Conservation (phyloP, 305 asterid species). For the Lippia alba region DNA sequence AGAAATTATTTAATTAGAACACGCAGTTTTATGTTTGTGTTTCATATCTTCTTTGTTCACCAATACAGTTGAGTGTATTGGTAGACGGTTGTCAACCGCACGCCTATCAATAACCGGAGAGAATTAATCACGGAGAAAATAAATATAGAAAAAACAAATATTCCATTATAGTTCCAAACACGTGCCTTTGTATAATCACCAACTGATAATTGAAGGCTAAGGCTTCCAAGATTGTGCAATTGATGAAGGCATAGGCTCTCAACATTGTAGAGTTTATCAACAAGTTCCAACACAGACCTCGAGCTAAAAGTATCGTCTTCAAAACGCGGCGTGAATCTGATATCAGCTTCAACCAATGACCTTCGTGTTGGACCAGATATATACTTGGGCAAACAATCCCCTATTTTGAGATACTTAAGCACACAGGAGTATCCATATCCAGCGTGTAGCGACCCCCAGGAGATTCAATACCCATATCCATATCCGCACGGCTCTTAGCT, state of each 20-base stretch:
- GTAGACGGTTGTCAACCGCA: no score
- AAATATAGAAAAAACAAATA: background rate
- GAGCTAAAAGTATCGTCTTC: background rate
- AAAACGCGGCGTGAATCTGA: background rate
- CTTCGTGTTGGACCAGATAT: background rate
- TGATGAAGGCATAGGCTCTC: no score
- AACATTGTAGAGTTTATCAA: background rate
- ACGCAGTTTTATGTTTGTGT: no score
- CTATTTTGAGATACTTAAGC: constrained; percentile 6
- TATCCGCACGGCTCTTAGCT: background rate
- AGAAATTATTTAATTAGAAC: background rate
- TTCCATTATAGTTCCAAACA: background rate
- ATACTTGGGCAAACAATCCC: background rate
- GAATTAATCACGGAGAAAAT: no score
- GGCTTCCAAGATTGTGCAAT: no score
- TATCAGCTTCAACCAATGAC: constrained; percentile 21
- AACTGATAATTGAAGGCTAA: no score
- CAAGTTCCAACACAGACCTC: background rate
- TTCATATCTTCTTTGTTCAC: no score
- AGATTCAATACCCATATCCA: no score
- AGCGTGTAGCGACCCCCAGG: background rate
- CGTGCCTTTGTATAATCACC: no score
- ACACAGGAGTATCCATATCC: constrained; percentile 12
- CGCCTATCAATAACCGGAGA: no score
- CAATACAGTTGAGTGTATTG: no score